Evolutionary conservation across 2,329 filamentous ascomycete genomes (phyloP).

Genomic region (Plenodomus tracheiphilus): DNA sequence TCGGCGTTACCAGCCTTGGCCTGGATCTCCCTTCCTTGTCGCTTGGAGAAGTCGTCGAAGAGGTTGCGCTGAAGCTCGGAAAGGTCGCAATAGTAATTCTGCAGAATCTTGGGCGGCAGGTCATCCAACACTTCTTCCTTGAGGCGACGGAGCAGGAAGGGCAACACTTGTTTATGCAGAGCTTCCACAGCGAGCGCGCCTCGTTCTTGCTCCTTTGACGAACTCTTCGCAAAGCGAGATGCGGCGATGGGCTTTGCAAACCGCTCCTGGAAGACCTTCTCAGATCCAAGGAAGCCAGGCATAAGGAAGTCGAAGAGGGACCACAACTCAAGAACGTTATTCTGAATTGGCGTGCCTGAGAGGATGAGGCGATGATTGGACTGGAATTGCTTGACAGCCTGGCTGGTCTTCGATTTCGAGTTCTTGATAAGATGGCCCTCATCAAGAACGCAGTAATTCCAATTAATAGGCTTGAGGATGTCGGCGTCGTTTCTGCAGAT

Average conservation of each 20-base stretch:
- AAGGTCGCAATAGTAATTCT: conserved; percentile 99
- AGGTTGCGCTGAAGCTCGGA: conserved; percentile 93
- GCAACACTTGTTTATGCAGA: conserved; percentile 96
- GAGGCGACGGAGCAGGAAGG: conserved; percentile 90
- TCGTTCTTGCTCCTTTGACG: conserved; percentile 96
- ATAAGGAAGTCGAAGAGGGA: conserved; percentile 98
- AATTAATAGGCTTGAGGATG: conserved; percentile 76
- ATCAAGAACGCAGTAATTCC: conserved; percentile 97
- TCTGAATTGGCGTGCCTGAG: conserved; percentile 96
- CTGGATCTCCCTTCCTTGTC: conserved; percentile 84
- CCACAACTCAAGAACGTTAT: conserved; percentile 96
- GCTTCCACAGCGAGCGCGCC: conserved; percentile 95
- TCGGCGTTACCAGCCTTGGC: conserved; percentile 78
- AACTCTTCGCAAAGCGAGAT: conserved; percentile 93
- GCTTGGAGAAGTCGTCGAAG: conserved; percentile 95
- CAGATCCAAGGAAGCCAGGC: conserved; percentile 94
- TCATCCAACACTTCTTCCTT: conserved; percentile 98
- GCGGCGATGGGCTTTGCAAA: conserved; percentile 95
- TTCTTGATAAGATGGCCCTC: conserved; percentile 99
- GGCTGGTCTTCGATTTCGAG: conserved; percentile 91
- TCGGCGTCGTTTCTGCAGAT: conserved; percentile 97
- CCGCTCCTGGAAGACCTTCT: conserved; percentile 94
- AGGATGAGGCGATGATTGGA: conserved; percentile 96
- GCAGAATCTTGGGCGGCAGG: conserved; percentile 94
- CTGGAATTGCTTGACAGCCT: conserved; percentile 84